Evolutionary conservation across 2,329 filamentous ascomycete species (phyloP).

Genomic region (Alternaria novae-zelandiae): DNA sequence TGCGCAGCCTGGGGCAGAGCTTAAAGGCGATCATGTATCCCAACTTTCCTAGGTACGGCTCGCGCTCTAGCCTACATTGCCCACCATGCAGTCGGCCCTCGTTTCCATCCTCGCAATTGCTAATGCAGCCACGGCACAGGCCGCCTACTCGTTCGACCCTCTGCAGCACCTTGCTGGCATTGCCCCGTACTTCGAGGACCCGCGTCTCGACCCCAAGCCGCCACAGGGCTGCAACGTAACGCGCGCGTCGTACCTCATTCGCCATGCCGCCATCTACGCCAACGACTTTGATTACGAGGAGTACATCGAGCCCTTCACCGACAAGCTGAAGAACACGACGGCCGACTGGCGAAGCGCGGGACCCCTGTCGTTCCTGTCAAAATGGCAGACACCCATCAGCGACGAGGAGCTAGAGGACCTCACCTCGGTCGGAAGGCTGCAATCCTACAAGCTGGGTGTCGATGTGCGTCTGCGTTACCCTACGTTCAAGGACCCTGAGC

Average conservation of each 20-base stretch:
- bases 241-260: constrained; percentile 56
- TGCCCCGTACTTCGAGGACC: constrained; percentile 59
- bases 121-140: constrained; percentile 30
- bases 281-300: constrained; percentile 61
- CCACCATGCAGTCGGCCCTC: constrained; percentile 24
- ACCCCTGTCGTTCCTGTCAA: constrained; percentile 61
- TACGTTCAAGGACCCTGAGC: constrained; percentile 58
- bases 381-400: constrained; percentile 64
- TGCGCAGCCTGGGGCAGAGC: neutral
- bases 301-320: constrained; percentile 59
- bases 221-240: constrained; percentile 60
- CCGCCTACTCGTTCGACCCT: constrained; percentile 54
- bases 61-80: constrained; percentile 3
- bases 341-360: constrained; percentile 65
- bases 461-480: constrained; percentile 66
- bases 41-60: constrained; percentile 11
- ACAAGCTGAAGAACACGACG: constrained; percentile 66
- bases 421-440: constrained; percentile 66
- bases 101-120: constrained; percentile 35
- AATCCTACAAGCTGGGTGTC: constrained; percentile 65
- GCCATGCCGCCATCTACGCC: constrained; percentile 60
- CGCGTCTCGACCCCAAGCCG: constrained; percentile 54
- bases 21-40: constrained; percentile 5
- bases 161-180: constrained; percentile 59
- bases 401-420: constrained; percentile 65